Percentiles rank a stretch among this genome's conserved stretches.
These are phyloP conservation scores for Ministeria vibrans DNA, from an alignment of 78 protist genomes.

Conservation along the genomic window DNA sequence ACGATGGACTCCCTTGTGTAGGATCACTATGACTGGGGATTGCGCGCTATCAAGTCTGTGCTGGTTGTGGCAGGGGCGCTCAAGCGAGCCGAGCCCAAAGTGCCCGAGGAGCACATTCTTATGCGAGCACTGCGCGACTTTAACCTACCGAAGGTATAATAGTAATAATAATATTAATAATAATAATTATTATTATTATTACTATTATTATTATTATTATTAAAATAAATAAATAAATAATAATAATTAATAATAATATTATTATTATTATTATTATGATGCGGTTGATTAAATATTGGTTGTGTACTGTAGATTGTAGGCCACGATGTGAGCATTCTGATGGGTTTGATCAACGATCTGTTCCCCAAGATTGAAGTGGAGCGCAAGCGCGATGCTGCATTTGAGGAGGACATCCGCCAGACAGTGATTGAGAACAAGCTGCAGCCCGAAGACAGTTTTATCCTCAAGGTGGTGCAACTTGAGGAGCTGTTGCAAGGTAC, in stretches of 20 bases:
- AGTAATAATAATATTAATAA: too few relatives aligned
- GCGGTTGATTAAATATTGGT: too few relatives aligned
- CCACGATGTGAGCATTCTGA: conserved; percentile 65
- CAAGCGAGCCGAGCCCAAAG: conserved; percentile 67
- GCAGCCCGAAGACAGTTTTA: conserved; percentile 60
- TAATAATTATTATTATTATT: too few relatives aligned
- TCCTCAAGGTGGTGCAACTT: conserved; percentile 64
- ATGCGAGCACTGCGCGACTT: conserved; percentile 85
- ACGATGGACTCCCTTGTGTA: too few relatives aligned
- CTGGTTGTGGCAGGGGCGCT: conserved; percentile 81
- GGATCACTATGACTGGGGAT: conserved; percentile 88
- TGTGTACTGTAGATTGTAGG: too few relatives aligned
- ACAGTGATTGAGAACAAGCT: not conserved
- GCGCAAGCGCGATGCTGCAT: conserved; percentile 28
- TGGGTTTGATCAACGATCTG: conserved; percentile 63
- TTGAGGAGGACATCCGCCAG: conserved; percentile 31
- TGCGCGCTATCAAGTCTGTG: conserved; percentile 86
- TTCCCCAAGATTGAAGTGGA: conserved; percentile 54
- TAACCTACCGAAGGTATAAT: conserved; percentile 82
- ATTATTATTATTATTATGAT: too few relatives aligned
- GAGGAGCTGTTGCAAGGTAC: conserved; percentile 66
- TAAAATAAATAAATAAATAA: too few relatives aligned
- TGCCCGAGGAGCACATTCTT: conserved; percentile 59
- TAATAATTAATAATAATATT: too few relatives aligned
- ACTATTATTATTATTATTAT: too few relatives aligned